Evolutionary conservation across 371 early-diverging fungal genomes (phyloP).

Genomic region (Smittium mucronatum): DNA sequence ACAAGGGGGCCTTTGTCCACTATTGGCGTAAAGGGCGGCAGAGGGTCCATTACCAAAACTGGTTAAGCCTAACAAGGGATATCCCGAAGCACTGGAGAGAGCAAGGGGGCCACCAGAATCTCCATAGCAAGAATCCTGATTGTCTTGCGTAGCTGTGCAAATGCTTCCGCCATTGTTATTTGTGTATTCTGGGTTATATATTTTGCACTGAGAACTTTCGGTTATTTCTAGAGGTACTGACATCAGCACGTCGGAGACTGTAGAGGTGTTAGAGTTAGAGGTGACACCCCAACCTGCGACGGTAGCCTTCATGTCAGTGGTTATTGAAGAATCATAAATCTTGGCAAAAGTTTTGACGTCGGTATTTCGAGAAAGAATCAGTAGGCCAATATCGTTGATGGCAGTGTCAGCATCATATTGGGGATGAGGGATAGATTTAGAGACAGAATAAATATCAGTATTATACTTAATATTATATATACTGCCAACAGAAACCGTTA

Average conservation of each 20-base stretch:
- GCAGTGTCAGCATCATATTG: neutral
- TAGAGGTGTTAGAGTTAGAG: conserved; percentile 8
- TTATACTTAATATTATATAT: too few relatives aligned
- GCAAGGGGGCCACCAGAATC: conserved; percentile 37
- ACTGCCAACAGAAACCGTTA: too few relatives aligned
- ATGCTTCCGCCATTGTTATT: conserved; percentile 25
- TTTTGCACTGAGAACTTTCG: conserved; percentile 20
- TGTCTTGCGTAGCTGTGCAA: conserved; percentile 28
- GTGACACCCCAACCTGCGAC: conserved; percentile 38
- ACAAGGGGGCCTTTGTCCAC: neutral
- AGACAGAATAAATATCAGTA: neutral
- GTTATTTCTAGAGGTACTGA: conserved; percentile 22
- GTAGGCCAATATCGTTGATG: neutral
- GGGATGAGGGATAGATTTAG: neutral
- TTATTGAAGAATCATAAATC: neutral
- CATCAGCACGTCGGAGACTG: conserved; percentile 23
- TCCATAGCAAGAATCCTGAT: conserved; percentile 34
- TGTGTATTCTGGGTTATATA: conserved; percentile 20
- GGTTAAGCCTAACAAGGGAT: neutral
- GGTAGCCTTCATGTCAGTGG: conserved; percentile 20
- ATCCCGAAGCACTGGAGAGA: conserved; percentile 7
- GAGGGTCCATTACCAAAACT: conserved; percentile 3
- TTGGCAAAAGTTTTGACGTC: neutral
- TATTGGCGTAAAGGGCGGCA: too few relatives aligned
- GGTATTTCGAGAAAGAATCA: neutral